phyloP scores from a whole-genome alignment of 345 rosid genomes.

The Heritiera littoralis region DNA sequence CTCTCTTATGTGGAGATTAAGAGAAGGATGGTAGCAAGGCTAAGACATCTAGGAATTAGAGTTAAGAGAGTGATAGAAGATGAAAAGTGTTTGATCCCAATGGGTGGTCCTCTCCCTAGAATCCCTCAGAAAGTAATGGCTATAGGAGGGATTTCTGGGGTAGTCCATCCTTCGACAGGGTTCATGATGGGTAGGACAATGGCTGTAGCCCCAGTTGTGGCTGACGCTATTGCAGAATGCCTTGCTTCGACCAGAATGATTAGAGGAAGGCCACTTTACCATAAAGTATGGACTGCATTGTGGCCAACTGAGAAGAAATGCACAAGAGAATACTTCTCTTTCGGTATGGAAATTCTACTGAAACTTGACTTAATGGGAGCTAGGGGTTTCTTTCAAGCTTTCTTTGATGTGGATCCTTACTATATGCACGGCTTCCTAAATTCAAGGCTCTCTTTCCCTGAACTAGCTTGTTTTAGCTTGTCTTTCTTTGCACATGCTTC shows the following conservation, averaged over 20 bases:
- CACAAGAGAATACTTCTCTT: constrained; percentile 48
- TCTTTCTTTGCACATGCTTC: constrained; percentile 55
- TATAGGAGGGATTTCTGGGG: constrained; percentile 63
- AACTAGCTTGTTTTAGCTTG: constrained; percentile 44
- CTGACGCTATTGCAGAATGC: constrained; percentile 55
- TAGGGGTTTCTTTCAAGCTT: constrained; percentile 60
- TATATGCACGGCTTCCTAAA: constrained; percentile 69
- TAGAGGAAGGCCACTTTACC: constrained; percentile 51
- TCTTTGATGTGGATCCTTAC: constrained; percentile 56
- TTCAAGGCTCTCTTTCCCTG: constrained; percentile 49
- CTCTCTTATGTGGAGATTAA: constrained; percentile 55
- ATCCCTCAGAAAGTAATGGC: constrained; percentile 66
- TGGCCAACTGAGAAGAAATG: constrained; percentile 54
- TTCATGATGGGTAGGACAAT: constrained; percentile 57
- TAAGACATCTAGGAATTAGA: constrained; percentile 59
- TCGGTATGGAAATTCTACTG: constrained; percentile 70
- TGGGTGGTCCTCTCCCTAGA: constrained; percentile 71
- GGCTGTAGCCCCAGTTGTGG: constrained; percentile 52
- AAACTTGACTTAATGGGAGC: constrained; percentile 54
- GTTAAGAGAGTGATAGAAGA: constrained; percentile 56
- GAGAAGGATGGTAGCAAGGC: constrained; percentile 63
- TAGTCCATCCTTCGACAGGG: constrained; percentile 73
- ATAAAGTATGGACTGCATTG: constrained; percentile 53
- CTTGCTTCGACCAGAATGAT: constrained; percentile 68
- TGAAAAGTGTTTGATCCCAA: constrained; percentile 74